Conservation (phyloP, 2,329 filamentous ascomycete species). For the Aspergillus fumigatiaffinis region DNA sequence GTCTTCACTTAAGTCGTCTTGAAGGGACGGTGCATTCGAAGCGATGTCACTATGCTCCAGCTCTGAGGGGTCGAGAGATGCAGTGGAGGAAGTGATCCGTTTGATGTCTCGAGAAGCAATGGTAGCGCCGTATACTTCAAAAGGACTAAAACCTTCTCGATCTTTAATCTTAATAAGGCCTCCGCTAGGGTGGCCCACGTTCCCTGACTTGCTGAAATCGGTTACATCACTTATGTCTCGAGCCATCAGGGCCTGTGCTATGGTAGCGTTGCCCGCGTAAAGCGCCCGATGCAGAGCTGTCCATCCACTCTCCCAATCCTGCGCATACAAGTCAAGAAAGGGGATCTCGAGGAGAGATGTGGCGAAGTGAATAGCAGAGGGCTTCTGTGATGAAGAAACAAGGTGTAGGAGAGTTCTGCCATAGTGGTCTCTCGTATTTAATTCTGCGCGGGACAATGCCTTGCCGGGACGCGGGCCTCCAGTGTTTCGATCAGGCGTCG, state of each 20-base stretch:
- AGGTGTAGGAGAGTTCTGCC: conserved; percentile 83
- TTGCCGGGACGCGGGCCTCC: conserved; percentile 17
- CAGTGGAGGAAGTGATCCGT: conserved; percentile 21
- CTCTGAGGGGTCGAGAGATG: conserved; percentile 41
- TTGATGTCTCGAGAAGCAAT: conserved; percentile 72
- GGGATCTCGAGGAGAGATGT: conserved; percentile 76
- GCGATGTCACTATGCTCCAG: conserved; percentile 38
- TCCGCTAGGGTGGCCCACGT: conserved; percentile 59
- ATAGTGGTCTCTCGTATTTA: conserved; percentile 79
- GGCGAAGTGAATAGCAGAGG: conserved; percentile 70
- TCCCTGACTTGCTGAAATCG: conserved; percentile 55
- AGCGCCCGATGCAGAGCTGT: conserved; percentile 88
- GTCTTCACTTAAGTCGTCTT: conserved; percentile 49
- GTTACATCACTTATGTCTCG: conserved; percentile 67
- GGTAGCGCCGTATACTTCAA: conserved; percentile 86
- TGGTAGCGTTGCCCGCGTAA: conserved; percentile 82
- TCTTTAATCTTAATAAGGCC: conserved; percentile 93
- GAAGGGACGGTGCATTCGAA: conserved; percentile 27
- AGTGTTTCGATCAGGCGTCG: conserved; percentile 39
- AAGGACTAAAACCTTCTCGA: conserved; percentile 87
- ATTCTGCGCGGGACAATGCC: conserved; percentile 58
- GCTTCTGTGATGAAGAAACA: conserved; percentile 69
- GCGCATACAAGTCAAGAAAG: conserved; percentile 76
- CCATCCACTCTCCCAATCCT: conserved; percentile 92
- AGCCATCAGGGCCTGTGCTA: conserved; percentile 76